Percentiles rank a stretch among this genome's conserved stretches.
These are phyloP conservation scores for Cucumis sativus DNA, from an alignment of 306 rosid genomes.

Conservation along the genomic window DNA sequence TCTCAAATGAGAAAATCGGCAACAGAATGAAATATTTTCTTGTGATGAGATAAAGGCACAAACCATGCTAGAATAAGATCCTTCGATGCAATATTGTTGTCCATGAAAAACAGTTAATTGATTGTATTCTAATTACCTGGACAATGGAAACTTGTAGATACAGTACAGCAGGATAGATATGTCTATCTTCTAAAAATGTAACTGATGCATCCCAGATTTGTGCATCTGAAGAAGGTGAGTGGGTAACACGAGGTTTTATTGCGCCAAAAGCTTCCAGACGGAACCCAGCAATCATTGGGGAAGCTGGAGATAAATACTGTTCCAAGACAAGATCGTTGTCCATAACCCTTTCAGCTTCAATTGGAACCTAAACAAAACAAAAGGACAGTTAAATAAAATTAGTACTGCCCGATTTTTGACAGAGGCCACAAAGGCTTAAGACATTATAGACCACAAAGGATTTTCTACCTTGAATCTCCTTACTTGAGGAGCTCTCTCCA, in stretches of 20 bases:
- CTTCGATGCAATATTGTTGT: background rate
- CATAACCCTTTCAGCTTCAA: constrained; percentile 73
- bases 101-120: background rate
- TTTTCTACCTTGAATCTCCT: constrained; percentile 72
- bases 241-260: constrained; percentile 82
- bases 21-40: background rate
- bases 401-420: background rate
- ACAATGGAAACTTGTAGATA: constrained; percentile 65
- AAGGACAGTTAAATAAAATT: constrained; percentile 3
- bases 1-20: background rate
- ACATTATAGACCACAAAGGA: constrained; percentile 9
- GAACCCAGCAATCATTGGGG: constrained; percentile 79
- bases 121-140: constrained; percentile 46
- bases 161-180: constrained; percentile 75
- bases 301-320: constrained; percentile 52
- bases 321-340: constrained; percentile 70
- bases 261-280: constrained; percentile 82
- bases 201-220: constrained; percentile 23
- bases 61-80: background rate
- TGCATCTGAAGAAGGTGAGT: constrained; percentile 61
- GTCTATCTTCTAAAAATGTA: constrained; percentile 56
- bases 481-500: constrained; percentile 72
- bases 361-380: constrained; percentile 49
- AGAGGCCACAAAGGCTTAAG: background rate
- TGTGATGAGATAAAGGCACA: background rate